A percentile compares a stretch with the other conserved stretches of the same genome.
Evolutionary conservation across 257 asterid genomes (phyloP).

Genomic region (Gentiana straminea): DNA sequence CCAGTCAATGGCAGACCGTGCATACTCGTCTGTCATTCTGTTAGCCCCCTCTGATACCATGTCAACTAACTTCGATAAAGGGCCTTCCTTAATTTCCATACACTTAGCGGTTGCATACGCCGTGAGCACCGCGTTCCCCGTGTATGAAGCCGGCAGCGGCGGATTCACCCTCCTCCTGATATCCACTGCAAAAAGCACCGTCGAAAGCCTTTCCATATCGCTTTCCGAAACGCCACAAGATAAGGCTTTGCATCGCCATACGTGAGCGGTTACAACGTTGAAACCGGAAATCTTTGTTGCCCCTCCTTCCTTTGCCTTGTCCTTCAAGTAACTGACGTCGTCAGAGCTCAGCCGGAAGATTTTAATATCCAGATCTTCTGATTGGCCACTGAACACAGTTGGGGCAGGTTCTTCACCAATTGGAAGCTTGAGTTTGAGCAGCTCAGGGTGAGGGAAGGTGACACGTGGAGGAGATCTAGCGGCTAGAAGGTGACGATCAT

Average conservation of each 20-base stretch:
- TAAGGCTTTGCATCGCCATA: slow-evolving; percentile 85
- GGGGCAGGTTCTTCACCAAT: slow-evolving; percentile 34
- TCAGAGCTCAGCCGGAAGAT: slow-evolving; percentile 40
- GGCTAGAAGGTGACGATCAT: slow-evolving; percentile 60
- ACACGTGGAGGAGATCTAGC: slow-evolving; percentile 78
- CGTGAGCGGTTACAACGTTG: slow-evolving; percentile 57
- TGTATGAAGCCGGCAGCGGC: slow-evolving; percentile 46
- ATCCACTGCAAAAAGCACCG: slow-evolving; percentile 64
- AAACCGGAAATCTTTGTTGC: slow-evolving; percentile 45
- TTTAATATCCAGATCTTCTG: slow-evolving; percentile 44
- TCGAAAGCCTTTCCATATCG: slow-evolving; percentile 24
- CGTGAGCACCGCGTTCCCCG: slow-evolving; percentile 71
- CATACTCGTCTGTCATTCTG: slow-evolving; percentile 65
- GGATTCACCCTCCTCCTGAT: slow-evolving; percentile 52
- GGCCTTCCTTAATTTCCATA: slow-evolving; percentile 37
- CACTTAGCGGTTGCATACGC: slow-evolving; percentile 56
- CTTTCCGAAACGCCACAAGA: slow-evolving; percentile 15
- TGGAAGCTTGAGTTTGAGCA: slow-evolving; percentile 51
- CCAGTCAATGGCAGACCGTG: slow-evolving; percentile 74
- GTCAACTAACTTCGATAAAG: slow-evolving; percentile 36
- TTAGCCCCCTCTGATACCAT: slow-evolving; percentile 46
- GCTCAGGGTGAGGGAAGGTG: slow-evolving; percentile 74
- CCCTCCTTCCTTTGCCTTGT: slow-evolving; percentile 22
- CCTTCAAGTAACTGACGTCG: slow-evolving; percentile 34
- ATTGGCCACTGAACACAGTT: slow-evolving; percentile 36